Percentiles rank a stretch among this genome's conserved stretches.
Conservation (phyloP, 805 yeast genomes). For the Yarrowia deformans region DNA sequence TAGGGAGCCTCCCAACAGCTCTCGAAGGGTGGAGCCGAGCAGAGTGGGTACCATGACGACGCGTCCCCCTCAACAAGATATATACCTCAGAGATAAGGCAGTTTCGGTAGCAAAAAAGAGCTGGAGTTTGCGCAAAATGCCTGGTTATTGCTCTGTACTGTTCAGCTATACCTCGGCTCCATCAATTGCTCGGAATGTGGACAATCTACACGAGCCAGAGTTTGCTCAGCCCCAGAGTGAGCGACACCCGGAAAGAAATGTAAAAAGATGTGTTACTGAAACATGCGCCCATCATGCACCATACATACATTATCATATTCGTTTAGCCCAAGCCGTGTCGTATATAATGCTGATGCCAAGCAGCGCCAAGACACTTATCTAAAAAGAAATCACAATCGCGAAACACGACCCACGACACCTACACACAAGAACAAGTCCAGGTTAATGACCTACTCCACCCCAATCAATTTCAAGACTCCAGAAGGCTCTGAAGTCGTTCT, state of each 20-base stretch:
- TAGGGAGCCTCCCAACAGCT: constrained; percentile 7
- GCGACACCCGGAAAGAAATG: constrained; percentile 17
- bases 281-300: constrained; percentile 23
- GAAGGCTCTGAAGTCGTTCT: constrained; percentile 16
- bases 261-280: constrained; percentile 20
- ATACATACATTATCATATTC: constrained; percentile 34
- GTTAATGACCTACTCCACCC: constrained; percentile 17
- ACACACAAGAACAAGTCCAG: background rate
- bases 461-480: constrained; percentile 25
- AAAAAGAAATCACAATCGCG: background rate
- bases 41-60: constrained; percentile 21
- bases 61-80: background rate
- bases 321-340: constrained; percentile 24
- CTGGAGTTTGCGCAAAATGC: background rate
- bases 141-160: background rate
- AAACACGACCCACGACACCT: background rate
- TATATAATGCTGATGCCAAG: constrained; percentile 27
- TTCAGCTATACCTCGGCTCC: background rate
- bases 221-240: constrained; percentile 28
- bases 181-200: background rate
- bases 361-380: constrained; percentile 10
- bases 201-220: background rate
- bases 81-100: background rate
- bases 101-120: background rate
- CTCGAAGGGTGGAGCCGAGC: constrained; percentile 1